Evolutionary conservation across 352 stramenopile species (phyloP).

Genomic region (Phytophthora cryptogea): DNA sequence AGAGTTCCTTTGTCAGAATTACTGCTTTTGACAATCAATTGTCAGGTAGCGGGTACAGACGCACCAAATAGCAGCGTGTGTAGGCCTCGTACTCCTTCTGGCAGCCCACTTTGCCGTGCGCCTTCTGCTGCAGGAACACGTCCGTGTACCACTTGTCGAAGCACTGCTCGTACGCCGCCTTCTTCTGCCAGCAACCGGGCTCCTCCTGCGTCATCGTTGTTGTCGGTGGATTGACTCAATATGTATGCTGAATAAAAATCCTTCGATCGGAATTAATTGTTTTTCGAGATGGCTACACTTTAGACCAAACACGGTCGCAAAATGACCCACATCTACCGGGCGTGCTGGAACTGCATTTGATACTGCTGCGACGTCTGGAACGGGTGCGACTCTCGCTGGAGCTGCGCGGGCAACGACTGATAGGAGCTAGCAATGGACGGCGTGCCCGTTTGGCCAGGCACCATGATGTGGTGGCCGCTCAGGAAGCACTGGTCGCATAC

Average conservation of each 20-base stretch:
- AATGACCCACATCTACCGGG: conserved; percentile 25
- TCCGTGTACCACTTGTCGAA: conserved; percentile 90
- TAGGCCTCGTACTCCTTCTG: conserved; percentile 85
- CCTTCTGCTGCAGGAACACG: conserved; percentile 84
- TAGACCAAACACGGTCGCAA: conserved; percentile 16
- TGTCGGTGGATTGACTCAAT: no score
- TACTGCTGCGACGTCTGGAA: conserved; percentile 40
- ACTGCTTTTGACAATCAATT: no score
- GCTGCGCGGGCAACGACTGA: conserved; percentile 42
- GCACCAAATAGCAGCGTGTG: conserved; percentile 71
- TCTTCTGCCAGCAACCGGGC: conserved; percentile 70
- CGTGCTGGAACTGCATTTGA: conserved; percentile 41
- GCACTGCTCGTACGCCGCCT: conserved; percentile 79
- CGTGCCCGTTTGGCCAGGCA: conserved; percentile 27
- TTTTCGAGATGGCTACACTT: conserved; percentile 33
- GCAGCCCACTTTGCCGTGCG: conserved; percentile 69
- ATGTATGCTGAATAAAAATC: conserved; percentile 34
- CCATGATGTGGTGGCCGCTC: conserved; percentile 62
- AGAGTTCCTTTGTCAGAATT: neutral
- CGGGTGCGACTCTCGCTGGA: conserved; percentile 41
- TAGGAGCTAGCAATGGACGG: conserved; percentile 46
- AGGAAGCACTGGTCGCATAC: conserved; percentile 85
- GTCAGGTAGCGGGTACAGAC: neutral
- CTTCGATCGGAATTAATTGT: conserved; percentile 33
- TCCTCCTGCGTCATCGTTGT: conserved; percentile 50